Conservation (phyloP, 2,329 filamentous ascomycete species). For the Nemania bipapillata region DNA sequence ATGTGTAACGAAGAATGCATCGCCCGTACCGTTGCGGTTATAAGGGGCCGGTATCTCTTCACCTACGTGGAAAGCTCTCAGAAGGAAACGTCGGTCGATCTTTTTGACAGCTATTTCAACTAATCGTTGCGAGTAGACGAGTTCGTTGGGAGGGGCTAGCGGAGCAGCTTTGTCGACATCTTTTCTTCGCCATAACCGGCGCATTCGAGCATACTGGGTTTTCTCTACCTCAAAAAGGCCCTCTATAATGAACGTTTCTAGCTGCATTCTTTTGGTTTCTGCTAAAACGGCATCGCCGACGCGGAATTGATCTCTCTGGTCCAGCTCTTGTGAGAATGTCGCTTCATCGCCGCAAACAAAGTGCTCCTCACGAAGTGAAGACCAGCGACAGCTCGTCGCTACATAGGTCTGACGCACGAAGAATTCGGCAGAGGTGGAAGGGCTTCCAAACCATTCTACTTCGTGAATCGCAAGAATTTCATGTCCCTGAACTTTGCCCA, state of each 20-base stretch:
- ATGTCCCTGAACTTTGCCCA: slow-evolving; percentile 59
- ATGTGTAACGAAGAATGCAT: slow-evolving; percentile 72
- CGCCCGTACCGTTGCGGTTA: slow-evolving; percentile 70
- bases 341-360: slow-evolving; percentile 61
- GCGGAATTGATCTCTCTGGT: slow-evolving; percentile 50
- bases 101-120: slow-evolving; percentile 50
- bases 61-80: slow-evolving; percentile 63
- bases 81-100: slow-evolving; percentile 67
- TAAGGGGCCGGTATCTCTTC: slow-evolving; percentile 71
- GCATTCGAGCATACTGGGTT: slow-evolving; percentile 56
- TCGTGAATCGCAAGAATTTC: slow-evolving; percentile 68
- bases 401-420: slow-evolving; percentile 79
- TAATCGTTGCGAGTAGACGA: slow-evolving; percentile 51
- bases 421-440: slow-evolving; percentile 62
- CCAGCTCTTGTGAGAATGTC: slow-evolving; percentile 14
- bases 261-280: slow-evolving; percentile 46
- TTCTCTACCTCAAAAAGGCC: slow-evolving; percentile 45
- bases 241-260: slow-evolving; percentile 72
- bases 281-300: slow-evolving; percentile 71
- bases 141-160: slow-evolving; percentile 62
- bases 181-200: slow-evolving; percentile 63
- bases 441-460: slow-evolving; percentile 67
- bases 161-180: slow-evolving; percentile 52
- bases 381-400: slow-evolving; percentile 69
- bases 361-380: slow-evolving; percentile 66